Percentiles rank a stretch among this genome's conserved stretches.
Evolutionary conservation across 495 filamentous ascomycete species (phyloP).

Genomic region (Aspergillus steynii): DNA sequence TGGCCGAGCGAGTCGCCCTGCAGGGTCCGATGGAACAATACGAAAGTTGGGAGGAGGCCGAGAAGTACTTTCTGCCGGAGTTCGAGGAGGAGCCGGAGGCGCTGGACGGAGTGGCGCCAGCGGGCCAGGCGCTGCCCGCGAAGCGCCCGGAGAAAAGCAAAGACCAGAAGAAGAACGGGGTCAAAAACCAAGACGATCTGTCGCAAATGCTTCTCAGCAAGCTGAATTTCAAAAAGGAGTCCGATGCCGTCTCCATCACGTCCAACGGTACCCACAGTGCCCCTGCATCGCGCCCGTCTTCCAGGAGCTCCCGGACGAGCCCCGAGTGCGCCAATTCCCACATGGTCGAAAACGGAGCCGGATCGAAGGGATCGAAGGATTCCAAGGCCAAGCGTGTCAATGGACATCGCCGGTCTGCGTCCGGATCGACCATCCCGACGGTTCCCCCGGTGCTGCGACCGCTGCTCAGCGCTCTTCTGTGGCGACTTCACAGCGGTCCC

Average conservation of each 20-base stretch:
- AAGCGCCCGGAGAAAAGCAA: slow-evolving; percentile 17
- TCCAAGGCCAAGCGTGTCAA: slow-evolving; percentile 21
- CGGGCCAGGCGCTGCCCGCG: slow-evolving; percentile 21
- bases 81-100: slow-evolving; percentile 48
- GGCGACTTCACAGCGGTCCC: slow-evolving; percentile 54
- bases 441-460: slow-evolving; percentile 52
- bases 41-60: slow-evolving; percentile 60
- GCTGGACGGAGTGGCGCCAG: slow-evolving; percentile 18
- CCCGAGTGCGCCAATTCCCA: slow-evolving; percentile 44
- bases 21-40: slow-evolving; percentile 62
- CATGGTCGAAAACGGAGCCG: slow-evolving; percentile 28
- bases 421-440: slow-evolving; percentile 36
- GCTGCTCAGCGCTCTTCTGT: slow-evolving; percentile 62
- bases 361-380: slow-evolving; percentile 25
- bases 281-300: slow-evolving; percentile 47
- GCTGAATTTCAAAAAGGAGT: slow-evolving; percentile 51
- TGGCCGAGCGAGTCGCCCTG: slow-evolving; percentile 48
- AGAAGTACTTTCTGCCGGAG: slow-evolving; percentile 58
- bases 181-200: slow-evolving; percentile 34
- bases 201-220: slow-evolving; percentile 54
- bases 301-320: slow-evolving; percentile 51
- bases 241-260: slow-evolving; percentile 48
- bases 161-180: slow-evolving; percentile 17
- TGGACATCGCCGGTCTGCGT: slow-evolving; percentile 41
- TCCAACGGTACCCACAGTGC: slow-evolving; percentile 50